These are phyloP conservation scores for Funneliformis geosporum DNA, from an alignment of 192 early-diverging fungal genomes.

Conservation along the genomic window DNA sequence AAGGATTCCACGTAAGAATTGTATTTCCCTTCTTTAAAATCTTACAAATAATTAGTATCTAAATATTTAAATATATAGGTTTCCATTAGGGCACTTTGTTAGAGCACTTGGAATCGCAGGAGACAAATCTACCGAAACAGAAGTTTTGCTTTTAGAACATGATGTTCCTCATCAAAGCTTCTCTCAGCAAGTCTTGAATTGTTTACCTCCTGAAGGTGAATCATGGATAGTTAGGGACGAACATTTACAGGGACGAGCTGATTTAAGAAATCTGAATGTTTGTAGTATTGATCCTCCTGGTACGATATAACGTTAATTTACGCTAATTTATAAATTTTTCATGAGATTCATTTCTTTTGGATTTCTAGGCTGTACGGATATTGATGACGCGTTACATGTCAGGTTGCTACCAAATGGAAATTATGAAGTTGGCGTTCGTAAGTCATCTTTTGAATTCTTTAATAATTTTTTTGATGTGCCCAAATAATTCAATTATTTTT, in stretches of 20 bases:
- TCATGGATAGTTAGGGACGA: constrained; percentile 76
- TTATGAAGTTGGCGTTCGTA: constrained; percentile 77
- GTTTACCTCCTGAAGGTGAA: constrained; percentile 87
- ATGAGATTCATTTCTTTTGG: background rate
- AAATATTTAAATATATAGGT: constrained; percentile 34
- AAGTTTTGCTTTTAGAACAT: constrained; percentile 94
- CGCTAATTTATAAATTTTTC: background rate
- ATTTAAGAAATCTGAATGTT: constrained; percentile 82
- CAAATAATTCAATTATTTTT: background rate
- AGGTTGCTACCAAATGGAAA: constrained; percentile 80
- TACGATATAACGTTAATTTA: background rate
- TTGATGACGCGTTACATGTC: constrained; percentile 97
- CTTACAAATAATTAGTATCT: background rate
- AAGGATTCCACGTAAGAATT: constrained; percentile 63
- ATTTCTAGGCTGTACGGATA: constrained; percentile 87
- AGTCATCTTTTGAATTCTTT: constrained; percentile 23
- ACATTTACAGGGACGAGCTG: constrained; percentile 70
- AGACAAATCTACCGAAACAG: constrained; percentile 94
- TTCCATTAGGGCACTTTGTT: constrained; percentile 92
- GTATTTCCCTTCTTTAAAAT: background rate
- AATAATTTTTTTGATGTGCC: constrained; percentile 11
- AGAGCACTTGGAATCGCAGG: constrained; percentile 87
- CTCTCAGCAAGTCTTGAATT: constrained; percentile 78
- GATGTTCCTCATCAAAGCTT: constrained; percentile 96
- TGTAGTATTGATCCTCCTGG: constrained; percentile 98